phyloP scores from a whole-genome alignment of 805 yeast species.

The Pichia cabralensis region DNA sequence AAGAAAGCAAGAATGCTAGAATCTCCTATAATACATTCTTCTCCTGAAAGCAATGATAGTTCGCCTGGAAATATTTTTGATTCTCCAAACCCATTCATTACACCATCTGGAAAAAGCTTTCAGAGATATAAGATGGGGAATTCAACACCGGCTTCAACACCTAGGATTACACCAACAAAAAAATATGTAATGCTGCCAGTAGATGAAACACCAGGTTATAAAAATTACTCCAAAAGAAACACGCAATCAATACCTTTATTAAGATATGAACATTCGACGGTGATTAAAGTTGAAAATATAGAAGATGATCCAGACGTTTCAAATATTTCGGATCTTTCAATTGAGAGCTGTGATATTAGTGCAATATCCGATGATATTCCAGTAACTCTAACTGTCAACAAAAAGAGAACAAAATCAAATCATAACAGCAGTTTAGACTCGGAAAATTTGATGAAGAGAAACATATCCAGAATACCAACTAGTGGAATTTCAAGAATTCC shows the following conservation, averaged over 20 bases:
- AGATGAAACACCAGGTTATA: conserved; percentile 1
- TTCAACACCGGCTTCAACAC: conserved; percentile 11
- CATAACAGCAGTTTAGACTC: too few species aligned
- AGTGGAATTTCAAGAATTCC: conserved; percentile 18
- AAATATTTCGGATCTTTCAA: neutral
- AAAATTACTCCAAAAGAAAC: neutral
- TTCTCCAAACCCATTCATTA: conserved; percentile 23
- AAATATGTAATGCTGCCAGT: conserved; percentile 2
- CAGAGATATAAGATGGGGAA: conserved; percentile 8
- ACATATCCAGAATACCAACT: too few species aligned
- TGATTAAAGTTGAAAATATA: neutral
- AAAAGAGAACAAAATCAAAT: too few species aligned
- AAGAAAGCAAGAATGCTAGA: too few species aligned
- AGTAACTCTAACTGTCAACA: too few species aligned
- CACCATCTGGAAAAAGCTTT: conserved; percentile 18
- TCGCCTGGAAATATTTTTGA: conserved; percentile 10
- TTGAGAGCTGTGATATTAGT: neutral
- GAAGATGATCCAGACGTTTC: conserved; percentile 2
- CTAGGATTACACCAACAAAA: conserved; percentile 8
- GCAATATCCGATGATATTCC: neutral
- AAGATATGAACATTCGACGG: conserved; percentile 3
- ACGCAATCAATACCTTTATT: conserved; percentile 6
- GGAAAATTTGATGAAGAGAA: too few species aligned
- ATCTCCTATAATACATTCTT: too few species aligned
- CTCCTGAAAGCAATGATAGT: conserved; percentile 1